Evolutionary conservation across 441 rosid genomes (phyloP).

Genomic region (Omphalea diandra): DNA sequence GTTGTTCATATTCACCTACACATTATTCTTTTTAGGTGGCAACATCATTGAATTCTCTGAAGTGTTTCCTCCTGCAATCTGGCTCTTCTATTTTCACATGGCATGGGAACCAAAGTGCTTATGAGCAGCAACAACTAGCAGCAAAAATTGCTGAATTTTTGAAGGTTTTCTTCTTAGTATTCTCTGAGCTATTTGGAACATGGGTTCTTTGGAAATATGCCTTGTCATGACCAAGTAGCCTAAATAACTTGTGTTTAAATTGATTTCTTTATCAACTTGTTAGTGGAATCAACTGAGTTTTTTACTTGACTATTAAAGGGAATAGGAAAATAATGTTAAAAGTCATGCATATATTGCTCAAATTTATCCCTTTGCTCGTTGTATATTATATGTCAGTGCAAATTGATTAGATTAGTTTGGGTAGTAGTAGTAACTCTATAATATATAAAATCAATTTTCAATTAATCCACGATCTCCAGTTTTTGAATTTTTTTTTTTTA

Average conservation of each 20-base stretch:
- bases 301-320: neutral
- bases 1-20: neutral
- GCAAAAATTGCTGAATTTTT: constrained; percentile 82
- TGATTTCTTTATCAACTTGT: neutral
- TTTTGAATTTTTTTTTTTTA: neutral
- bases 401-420: neutral
- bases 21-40: constrained; percentile 57
- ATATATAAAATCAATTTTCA: neutral
- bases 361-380: neutral
- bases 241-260: neutral
- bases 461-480: neutral
- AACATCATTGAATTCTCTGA: constrained; percentile 76
- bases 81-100: constrained; percentile 86
- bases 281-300: neutral
- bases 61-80: constrained; percentile 97
- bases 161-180: constrained; percentile 49
- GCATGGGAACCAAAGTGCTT: constrained; percentile 95
- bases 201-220: neutral
- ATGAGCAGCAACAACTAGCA: constrained; percentile 85
- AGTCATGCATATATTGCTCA: neutral
- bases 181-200: constrained; percentile 7
- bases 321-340: neutral
- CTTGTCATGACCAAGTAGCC: neutral
- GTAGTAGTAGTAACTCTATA: neutral
- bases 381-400: neutral